Conservation (phyloP, 805 yeast species). For the Candida chauliodis region DNA sequence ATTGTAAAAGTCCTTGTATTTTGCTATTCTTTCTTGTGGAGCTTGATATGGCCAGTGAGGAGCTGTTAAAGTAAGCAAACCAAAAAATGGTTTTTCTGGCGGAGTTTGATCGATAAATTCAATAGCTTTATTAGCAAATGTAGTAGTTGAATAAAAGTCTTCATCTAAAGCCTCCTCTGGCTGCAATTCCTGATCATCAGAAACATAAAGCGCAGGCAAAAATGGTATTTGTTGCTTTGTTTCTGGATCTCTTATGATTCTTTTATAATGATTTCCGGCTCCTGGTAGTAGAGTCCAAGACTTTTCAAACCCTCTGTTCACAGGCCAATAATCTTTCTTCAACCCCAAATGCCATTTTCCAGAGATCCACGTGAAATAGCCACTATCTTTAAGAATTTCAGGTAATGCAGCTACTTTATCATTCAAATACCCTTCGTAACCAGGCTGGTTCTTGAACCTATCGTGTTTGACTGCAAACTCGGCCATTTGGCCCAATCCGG, state of each 20-base stretch:
- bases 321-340: constrained; percentile 45
- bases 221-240: constrained; percentile 28
- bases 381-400: constrained; percentile 47
- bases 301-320: constrained; percentile 47
- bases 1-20: constrained; percentile 46
- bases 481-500: constrained; percentile 58
- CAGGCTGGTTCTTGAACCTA: constrained; percentile 42
- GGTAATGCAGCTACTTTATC: constrained; percentile 51
- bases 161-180: constrained; percentile 40
- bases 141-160: constrained; percentile 44
- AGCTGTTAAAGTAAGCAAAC: constrained; percentile 55
- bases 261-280: constrained; percentile 55
- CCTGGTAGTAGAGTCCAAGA: constrained; percentile 52
- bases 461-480: constrained; percentile 39
- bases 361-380: constrained; percentile 48
- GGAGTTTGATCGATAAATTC: constrained; percentile 31
- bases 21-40: constrained; percentile 43
- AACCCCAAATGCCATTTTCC: constrained; percentile 65
- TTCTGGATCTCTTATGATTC: constrained; percentile 30
- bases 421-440: constrained; percentile 54
- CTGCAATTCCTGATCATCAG: constrained; percentile 34
- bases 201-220: constrained; percentile 37
- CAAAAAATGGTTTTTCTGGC: constrained; percentile 50
- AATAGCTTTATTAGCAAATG: constrained; percentile 42
- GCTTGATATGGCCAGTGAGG: constrained; percentile 71